These are phyloP conservation scores for Arctium minus DNA, from an alignment of 129 eudicot genomes.

Conservation along the genomic window DNA sequence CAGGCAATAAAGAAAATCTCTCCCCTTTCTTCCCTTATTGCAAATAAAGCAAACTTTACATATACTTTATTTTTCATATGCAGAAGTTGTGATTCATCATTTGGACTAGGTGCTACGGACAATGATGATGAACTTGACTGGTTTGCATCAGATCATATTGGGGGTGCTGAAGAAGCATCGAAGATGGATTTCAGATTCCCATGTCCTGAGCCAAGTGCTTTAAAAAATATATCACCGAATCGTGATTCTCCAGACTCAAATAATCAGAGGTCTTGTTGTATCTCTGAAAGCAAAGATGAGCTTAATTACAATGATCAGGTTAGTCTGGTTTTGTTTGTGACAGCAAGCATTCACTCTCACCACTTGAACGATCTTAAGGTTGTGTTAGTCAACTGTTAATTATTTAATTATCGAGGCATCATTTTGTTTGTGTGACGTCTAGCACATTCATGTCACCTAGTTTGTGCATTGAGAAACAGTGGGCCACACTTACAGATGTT, in stretches of 20 bases:
- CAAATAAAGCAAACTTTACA: not conserved
- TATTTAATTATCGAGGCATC: not conserved
- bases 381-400: not conserved
- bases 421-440: not conserved
- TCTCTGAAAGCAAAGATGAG: conserved; percentile 32
- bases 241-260: conserved; percentile 26
- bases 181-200: conserved; percentile 44
- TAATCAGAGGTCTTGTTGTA: conserved; percentile 29
- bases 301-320: conserved; percentile 40
- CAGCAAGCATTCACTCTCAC: not conserved
- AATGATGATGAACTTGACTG: conserved; percentile 66
- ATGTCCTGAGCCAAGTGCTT: conserved; percentile 37
- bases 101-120: conserved; percentile 52
- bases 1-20: not conserved
- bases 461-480: not conserved
- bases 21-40: not conserved
- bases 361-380: conserved; percentile 8
- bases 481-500: not conserved
- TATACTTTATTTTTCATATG: conserved; percentile 17
- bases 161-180: conserved; percentile 49
- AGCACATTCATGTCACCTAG: too few species aligned
- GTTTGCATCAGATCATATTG: conserved; percentile 63
- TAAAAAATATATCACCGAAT: conserved; percentile 29
- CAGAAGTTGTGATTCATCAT: conserved; percentile 89
- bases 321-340: conserved; percentile 6